phyloP scores from a whole-genome alignment of 2,329 filamentous ascomycete genomes.

The Leptoxyphium fumago region DNA sequence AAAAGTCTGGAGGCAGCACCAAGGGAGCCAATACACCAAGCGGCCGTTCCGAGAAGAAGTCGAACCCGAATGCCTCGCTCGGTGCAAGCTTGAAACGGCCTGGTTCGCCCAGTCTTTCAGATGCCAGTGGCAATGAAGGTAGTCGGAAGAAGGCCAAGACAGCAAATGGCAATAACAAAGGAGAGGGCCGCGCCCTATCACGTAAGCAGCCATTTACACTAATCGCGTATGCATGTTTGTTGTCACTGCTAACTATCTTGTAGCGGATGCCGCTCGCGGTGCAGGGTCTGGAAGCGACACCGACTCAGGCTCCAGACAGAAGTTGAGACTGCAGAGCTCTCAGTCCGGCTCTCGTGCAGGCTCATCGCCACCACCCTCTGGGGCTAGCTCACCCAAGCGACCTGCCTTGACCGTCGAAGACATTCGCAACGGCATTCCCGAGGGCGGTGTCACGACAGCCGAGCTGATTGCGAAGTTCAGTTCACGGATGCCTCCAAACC shows the following conservation, averaged over 20 bases:
- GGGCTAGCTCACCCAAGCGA: conserved; percentile 3
- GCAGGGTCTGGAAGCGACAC: conserved; percentile 56
- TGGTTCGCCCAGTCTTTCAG: conserved; percentile 74
- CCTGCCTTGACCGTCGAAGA: conserved; percentile 29
- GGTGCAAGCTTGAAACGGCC: conserved; percentile 55
- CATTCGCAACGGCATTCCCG: conserved; percentile 29
- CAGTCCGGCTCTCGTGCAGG: conserved; percentile 22
- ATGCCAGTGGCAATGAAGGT: conserved; percentile 84
- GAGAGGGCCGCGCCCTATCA: conserved; percentile 12
- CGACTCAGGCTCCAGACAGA: conserved; percentile 50
- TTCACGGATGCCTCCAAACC: conserved; percentile 24
- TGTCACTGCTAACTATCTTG: conserved; percentile 2
- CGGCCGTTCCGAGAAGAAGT: conserved; percentile 38
- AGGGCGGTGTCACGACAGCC: conserved; percentile 28
- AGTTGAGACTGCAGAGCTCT: conserved; percentile 40
- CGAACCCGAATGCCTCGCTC: conserved; percentile 37
- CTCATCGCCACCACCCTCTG: conserved; percentile 15
- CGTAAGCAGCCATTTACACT: conserved; percentile 8
- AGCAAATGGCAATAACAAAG: conserved; percentile 13
- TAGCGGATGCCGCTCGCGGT: conserved; percentile 10
- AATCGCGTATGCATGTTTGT: background rate
- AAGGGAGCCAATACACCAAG: conserved; percentile 59
- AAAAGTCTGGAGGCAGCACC: conserved; percentile 43
- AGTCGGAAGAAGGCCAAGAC: conserved; percentile 53
- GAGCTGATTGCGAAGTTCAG: conserved; percentile 28